Evolutionary conservation across 306 rosid genomes (phyloP).

Genomic region (Prunus mume): DNA sequence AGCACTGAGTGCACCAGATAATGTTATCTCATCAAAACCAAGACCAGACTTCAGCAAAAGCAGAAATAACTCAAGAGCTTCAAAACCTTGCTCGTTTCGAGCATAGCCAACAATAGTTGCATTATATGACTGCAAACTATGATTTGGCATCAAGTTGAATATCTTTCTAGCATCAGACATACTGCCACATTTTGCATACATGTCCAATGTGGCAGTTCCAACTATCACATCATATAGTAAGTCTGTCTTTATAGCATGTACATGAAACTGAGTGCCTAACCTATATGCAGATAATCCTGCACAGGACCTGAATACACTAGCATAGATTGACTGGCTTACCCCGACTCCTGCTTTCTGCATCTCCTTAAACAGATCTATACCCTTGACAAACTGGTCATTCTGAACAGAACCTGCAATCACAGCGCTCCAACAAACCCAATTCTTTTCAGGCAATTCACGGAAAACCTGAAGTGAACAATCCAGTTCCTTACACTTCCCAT

Average conservation of each 20-base stretch:
- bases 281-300: conserved; percentile 64
- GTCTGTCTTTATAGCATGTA: conserved; percentile 48
- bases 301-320: conserved; percentile 75
- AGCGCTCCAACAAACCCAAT: neutral
- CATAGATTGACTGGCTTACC: conserved; percentile 82
- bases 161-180: conserved; percentile 58
- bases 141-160: conserved; percentile 48
- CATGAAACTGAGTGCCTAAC: conserved; percentile 53
- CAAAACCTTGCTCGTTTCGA: conserved; percentile 46
- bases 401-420: conserved; percentile 22
- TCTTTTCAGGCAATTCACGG: neutral
- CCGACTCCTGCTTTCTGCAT: conserved; percentile 56
- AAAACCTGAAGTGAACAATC: conserved; percentile 25
- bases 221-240: conserved; percentile 62
- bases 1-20: neutral
- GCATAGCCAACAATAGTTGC: conserved; percentile 70
- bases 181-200: conserved; percentile 78
- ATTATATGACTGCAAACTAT: conserved; percentile 64
- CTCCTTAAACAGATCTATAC: conserved; percentile 52
- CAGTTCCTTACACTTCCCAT: neutral
- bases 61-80: conserved; percentile 54
- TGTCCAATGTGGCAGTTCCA: conserved; percentile 80
- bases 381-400: conserved; percentile 52
- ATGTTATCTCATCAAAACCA: conserved; percentile 34
- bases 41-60: conserved; percentile 49